Conservation (phyloP, 2,329 filamentous ascomycete genomes). For the Pseudocercospora ulei region DNA sequence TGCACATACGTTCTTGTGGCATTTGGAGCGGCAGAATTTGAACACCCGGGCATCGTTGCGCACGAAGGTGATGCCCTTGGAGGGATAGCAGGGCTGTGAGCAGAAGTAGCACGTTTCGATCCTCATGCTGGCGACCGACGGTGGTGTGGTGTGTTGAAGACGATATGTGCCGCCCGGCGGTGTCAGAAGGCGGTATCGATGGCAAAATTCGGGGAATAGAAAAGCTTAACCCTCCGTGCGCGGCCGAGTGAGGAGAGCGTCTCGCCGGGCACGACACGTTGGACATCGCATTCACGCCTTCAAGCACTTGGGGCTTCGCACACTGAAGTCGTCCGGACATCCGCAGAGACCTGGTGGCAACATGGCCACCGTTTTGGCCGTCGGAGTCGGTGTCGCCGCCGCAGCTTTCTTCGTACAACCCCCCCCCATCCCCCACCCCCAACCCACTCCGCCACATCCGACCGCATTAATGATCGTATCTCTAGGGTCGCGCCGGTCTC, state of each 20-base stretch:
- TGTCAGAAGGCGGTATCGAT: conserved; percentile 4
- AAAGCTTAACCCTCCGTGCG: conserved; percentile 1
- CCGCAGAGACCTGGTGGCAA: conserved; percentile 2
- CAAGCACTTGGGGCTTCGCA: no score
- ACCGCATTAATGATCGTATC: conserved; percentile 17
- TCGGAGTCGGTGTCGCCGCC: conserved; percentile 53
- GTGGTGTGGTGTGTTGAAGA: no score
- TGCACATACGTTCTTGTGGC: conserved; percentile 48
- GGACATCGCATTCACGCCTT: no score
- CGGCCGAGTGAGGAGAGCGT: background rate
- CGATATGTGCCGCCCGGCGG: no score
- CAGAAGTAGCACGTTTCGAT: conserved; percentile 64
- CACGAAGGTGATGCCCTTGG: conserved; percentile 57
- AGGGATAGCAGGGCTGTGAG: conserved; percentile 57
- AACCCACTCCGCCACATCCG: conserved; percentile 2
- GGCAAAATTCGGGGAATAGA: background rate
- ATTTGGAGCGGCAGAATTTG: conserved; percentile 58
- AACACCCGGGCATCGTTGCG: conserved; percentile 57
- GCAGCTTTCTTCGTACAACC: conserved; percentile 54
- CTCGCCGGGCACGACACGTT: no score
- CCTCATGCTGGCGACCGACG: conserved; percentile 31
- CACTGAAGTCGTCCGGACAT: conserved; percentile 1
- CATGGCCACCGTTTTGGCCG: conserved; percentile 53
- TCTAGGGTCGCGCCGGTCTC: conserved; percentile 78
- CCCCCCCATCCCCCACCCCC: conserved; percentile 1